Conservation (phyloP, 148 eudicot species). For the Chenopodium quinoa region DNA sequence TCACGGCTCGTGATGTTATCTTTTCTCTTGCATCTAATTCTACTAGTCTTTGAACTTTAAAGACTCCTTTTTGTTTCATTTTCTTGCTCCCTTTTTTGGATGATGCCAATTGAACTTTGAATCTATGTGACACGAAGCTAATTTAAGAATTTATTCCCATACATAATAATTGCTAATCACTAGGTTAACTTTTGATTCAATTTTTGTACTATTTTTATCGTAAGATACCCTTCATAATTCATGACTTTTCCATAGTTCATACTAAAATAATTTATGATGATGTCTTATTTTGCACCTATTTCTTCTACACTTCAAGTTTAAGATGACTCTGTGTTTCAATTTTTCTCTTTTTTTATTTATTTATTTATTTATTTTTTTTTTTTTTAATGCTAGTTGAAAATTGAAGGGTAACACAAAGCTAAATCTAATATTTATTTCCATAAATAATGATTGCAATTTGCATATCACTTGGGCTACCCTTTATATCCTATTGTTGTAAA, state of each 20-base stretch:
- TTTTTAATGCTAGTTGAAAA: no score
- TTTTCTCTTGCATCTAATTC: neutral
- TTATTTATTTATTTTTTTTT: no score
- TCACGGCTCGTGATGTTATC: neutral
- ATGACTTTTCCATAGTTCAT: neutral
- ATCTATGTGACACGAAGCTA: neutral
- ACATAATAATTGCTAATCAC: neutral
- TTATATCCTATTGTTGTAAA: no score
- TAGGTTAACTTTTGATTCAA: neutral
- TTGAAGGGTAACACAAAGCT: no score
- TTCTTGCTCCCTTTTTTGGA: neutral
- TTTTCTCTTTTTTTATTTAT: no score
- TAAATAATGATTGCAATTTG: no score
- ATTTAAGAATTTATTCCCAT: neutral
- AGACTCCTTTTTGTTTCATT: neutral
- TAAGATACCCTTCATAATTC: neutral
- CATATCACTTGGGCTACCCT: no score
- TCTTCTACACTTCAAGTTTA: no score
- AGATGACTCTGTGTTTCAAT: no score
- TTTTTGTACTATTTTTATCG: neutral
- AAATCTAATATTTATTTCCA: no score
- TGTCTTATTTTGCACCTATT: no score
- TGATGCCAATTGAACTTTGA: neutral
- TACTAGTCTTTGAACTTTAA: neutral
- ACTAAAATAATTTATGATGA: no score